These are phyloP conservation scores for Paecilomyces sp. DNA, from an alignment of 2,329 filamentous ascomycete species.

Conservation along the genomic window DNA sequence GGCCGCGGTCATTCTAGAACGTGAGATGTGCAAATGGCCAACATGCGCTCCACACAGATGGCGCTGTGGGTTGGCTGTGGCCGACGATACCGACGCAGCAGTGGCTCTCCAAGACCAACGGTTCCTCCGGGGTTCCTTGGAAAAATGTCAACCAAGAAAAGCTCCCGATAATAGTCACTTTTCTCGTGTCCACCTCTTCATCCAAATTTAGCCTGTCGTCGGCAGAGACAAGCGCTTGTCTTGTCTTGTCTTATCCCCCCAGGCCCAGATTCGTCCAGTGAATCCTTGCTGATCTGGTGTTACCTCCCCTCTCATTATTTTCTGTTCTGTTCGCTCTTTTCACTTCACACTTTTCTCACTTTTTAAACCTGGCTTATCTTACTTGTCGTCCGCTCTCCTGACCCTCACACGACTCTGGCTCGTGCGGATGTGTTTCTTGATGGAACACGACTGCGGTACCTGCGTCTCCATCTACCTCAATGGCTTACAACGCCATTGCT, in stretches of 20 bases:
- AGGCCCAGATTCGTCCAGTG: background rate
- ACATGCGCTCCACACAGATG: background rate
- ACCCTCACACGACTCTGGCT: background rate
- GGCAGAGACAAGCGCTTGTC: background rate
- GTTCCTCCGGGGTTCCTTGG: background rate
- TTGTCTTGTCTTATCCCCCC: background rate
- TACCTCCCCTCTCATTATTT: background rate
- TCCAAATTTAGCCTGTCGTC: background rate
- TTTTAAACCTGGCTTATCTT: background rate
- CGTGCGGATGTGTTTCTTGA: constrained; percentile 4
- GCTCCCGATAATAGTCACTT: background rate
- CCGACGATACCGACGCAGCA: background rate
- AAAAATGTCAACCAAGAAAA: background rate
- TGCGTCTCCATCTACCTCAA: constrained; percentile 12
- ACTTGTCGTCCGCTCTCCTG: background rate
- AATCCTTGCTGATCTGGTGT: background rate
- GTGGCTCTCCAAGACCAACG: background rate
- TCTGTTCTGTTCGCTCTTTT: too few species aligned
- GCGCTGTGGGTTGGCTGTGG: background rate
- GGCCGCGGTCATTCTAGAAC: background rate
- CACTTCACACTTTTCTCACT: background rate
- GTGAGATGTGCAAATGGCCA: background rate
- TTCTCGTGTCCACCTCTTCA: background rate
- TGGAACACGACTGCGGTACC: constrained; percentile 5
- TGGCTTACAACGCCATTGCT: constrained; percentile 38